Conservation (phyloP, 163 green algal species). For the Prototheca cutis region DNA sequence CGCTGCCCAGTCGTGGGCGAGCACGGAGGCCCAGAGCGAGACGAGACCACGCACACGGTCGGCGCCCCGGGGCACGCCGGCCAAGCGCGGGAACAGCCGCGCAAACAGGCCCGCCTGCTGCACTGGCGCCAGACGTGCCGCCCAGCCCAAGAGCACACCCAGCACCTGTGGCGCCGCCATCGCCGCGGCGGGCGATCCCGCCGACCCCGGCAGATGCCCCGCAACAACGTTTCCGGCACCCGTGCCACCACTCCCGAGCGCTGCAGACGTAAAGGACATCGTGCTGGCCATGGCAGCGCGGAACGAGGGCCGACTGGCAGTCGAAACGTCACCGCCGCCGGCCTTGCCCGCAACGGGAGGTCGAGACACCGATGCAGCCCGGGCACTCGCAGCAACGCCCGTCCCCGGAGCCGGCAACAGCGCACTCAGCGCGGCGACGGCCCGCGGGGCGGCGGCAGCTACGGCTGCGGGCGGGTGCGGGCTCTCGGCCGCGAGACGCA, state of each 20-base stretch:
- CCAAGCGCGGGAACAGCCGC: slow-evolving; percentile 18
- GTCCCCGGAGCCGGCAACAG: not conserved
- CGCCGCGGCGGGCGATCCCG: not conserved
- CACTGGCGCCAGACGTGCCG: slow-evolving; percentile 13
- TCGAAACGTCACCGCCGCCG: too few relatives aligned
- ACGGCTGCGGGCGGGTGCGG: slow-evolving; percentile 15
- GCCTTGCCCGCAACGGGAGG: too few relatives aligned
- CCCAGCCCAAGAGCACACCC: slow-evolving; percentile 9
- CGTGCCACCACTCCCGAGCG: too few relatives aligned
- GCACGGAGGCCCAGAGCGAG: slow-evolving; percentile 17
- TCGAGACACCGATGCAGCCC: too few relatives aligned
- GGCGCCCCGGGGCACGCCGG: slow-evolving; percentile 11
- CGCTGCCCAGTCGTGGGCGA: slow-evolving; percentile 17
- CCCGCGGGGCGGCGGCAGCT: slow-evolving; percentile 8
- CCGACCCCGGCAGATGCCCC: too few relatives aligned
- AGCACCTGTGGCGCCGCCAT: slow-evolving; percentile 7
- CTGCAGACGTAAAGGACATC: too few relatives aligned
- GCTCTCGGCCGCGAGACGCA: slow-evolving; percentile 12
- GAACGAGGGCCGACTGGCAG: too few relatives aligned
- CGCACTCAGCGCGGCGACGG: slow-evolving; percentile 3
- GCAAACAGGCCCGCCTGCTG: slow-evolving; percentile 23
- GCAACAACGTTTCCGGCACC: too few relatives aligned
- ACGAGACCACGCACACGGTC: slow-evolving; percentile 14
- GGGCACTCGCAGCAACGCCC: too few relatives aligned
- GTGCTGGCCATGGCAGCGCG: too few relatives aligned